Evolutionary conservation across 2,329 filamentous ascomycete species (phyloP), one percentile per base, ranked within the genome.

Genomic region (Calonectria pseudoreteaudii): DNA sequence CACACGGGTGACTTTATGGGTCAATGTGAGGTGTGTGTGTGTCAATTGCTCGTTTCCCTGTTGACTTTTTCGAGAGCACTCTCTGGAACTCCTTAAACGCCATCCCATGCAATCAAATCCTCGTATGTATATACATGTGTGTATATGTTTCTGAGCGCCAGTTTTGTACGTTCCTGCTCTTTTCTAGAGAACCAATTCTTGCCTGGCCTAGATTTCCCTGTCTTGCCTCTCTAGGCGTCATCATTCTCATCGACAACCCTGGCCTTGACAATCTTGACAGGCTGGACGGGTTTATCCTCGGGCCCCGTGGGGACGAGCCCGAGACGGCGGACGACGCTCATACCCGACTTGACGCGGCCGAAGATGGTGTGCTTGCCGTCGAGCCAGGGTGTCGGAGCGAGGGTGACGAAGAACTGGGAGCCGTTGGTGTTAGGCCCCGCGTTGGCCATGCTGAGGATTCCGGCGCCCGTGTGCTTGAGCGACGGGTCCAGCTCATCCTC

Each of bases 341-440:
- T 91, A 0, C 97, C 97, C 69, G 86, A 91, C 87, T 94, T 96
- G 49, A 99, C 95, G 68, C 96, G 88, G 1, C 97, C 97, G 83
- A 99, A 99, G 78, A 99, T 97, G 14, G 96, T 98, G 84, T 99
- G 96, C 85, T 98, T 98, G 28, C 96, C 95, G 85, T 99, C 97
- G 73, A 99, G 86, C 96, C 96, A 98, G 0, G 97, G 97, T 20
- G 97, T 96, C 6, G 96, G 96, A 10, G 95, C 96, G 41, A 98
- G 89, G 0, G 97, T 98, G 78, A 99, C 92, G 83, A 98, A 98
- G 86, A 98, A 99, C 86, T 98, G 97, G 72, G 92, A 95, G 28
- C 96, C 96, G 84, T 98, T 98, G 44, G 96, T 98, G 84, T 98
- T 92, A 11, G 95, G 94, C 0, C 97, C 97, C 20, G 93, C 92